Percentiles rank a stretch among this genome's conserved stretches.
These are phyloP conservation scores for Colletotrichum truncatum DNA, from an alignment of 2,329 filamentous ascomycete species.

Conservation along the genomic window DNA sequence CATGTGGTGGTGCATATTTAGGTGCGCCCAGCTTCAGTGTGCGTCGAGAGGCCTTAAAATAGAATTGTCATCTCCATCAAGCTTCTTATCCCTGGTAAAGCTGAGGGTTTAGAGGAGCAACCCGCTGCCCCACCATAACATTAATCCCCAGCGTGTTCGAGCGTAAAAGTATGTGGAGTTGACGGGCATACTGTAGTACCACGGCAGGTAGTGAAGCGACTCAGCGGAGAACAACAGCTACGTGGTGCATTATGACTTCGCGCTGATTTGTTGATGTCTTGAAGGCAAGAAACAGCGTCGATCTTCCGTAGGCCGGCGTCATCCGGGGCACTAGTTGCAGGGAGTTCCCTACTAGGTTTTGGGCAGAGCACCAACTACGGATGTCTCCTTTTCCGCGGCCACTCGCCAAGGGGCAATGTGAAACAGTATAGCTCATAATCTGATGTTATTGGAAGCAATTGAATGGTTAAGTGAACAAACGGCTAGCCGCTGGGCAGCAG, in stretches of 20 bases:
- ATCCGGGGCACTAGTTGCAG: background rate
- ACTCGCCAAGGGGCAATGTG: slow-evolving; percentile 9
- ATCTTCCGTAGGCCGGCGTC: slow-evolving; percentile 24
- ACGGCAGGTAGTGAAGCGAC: too few species aligned
- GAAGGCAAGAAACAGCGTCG: slow-evolving; percentile 12
- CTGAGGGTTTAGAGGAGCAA: background rate
- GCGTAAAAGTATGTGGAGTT: background rate
- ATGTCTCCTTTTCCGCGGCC: background rate
- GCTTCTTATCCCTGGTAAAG: slow-evolving; percentile 2
- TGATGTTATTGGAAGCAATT: background rate
- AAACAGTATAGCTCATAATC: slow-evolving; percentile 21
- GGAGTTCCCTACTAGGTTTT: background rate
- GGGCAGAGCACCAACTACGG: background rate
- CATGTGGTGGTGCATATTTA: background rate
- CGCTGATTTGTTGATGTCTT: background rate
- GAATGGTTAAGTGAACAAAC: background rate
- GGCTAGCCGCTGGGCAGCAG: too few species aligned
- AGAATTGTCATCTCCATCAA: slow-evolving; percentile 19
- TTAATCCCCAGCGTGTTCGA: background rate
- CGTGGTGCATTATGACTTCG: too few species aligned
- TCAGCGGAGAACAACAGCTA: too few species aligned
- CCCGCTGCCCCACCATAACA: background rate
- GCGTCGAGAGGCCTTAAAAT: slow-evolving; percentile 21
- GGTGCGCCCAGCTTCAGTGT: background rate
- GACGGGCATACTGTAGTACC: too few species aligned